Evolutionary conservation across 768 basidiomycete species (phyloP), one percentile per base, ranked within the genome.

Genomic region (Psilocybe sp.): DNA sequence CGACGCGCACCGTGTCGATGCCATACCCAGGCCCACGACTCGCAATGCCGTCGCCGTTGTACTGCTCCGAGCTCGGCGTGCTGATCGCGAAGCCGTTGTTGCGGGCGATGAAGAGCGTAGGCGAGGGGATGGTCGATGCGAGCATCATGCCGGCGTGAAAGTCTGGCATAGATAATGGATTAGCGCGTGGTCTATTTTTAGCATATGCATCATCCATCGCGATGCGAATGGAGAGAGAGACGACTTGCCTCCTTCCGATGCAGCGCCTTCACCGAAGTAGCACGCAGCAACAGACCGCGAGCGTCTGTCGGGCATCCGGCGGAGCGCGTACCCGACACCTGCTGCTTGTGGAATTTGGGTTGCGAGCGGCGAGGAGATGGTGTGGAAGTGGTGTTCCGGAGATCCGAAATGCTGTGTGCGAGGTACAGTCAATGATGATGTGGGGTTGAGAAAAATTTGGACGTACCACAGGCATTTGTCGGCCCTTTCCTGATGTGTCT

Each of bases 321-420:
- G 85, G 48, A 98, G 75, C 1, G 95, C 92, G 61, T 90, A 96
- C 0, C 81, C 94, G 5, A 96, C 92, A 13, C 94, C 95, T 0
- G 94, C 93, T 18, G 92, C 95, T 67, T 95, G 92, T 6, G 92
- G 93, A 57, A 97, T 91, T 68, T 98, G 94, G 1, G 95, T 98
- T 9, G 89, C 92, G 20, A 98, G 76, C 1, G 94, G 89, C 5
- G 91, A 94, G 3, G 95, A 97, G 52, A 97, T 97, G 15, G 90
- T 92, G 68, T 94, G 90, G 64, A 95, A 96, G 64, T 96, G 94
- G 51, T 88, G 81, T 50, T 82, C 70, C 1, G 79, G 77, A 5
- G 92, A 92, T 12, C 92, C 90, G 65, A 93, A 92, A 62, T 98
- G 94, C 81, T 92, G 23, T 18, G 14, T 37, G 53, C 36, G 52